These are phyloP conservation scores for Malassezia vespertilionis DNA, from an alignment of 1,284 basidiomycete species.

Conservation along the genomic window DNA sequence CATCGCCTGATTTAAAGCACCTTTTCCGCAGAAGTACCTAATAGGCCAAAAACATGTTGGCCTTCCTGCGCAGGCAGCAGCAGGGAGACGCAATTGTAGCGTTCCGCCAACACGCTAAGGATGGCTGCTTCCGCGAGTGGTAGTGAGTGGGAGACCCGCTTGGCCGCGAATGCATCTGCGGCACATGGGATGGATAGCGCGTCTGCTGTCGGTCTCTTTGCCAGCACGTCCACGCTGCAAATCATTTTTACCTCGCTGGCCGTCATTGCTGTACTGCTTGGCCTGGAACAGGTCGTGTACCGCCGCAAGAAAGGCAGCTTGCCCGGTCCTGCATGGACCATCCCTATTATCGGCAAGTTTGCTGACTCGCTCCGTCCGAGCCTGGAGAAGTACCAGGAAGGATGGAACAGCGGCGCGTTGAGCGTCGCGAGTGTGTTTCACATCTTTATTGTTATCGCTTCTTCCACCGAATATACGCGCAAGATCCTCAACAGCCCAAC, in stretches of 20 bases:
- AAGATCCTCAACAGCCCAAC: slow-evolving; percentile 46
- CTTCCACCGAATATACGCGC: slow-evolving; percentile 41
- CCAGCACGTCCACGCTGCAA: background rate
- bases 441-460: slow-evolving; percentile 47
- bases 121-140: no score
- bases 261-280: slow-evolving; percentile 22
- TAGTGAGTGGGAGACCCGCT: no score
- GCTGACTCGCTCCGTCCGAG: slow-evolving; percentile 41
- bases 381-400: slow-evolving; percentile 44
- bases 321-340: slow-evolving; percentile 44
- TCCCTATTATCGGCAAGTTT: slow-evolving; percentile 47
- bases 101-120: no score
- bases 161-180: no score
- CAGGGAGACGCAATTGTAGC: no score
- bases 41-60: no score
- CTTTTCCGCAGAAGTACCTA: no score
- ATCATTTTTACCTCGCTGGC: slow-evolving; percentile 30
- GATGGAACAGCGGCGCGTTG: slow-evolving; percentile 46
- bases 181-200: no score
- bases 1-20: no score
- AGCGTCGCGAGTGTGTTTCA: slow-evolving; percentile 44
- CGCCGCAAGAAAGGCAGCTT: slow-evolving; percentile 30
- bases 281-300: slow-evolving; percentile 20
- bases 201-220: no score
- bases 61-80: no score